Percentiles rank a stretch among this genome's conserved stretches.
These are phyloP conservation scores for Sphaerostilbella broomeana DNA, from an alignment of 2,329 filamentous ascomycete species.

Conservation along the genomic window DNA sequence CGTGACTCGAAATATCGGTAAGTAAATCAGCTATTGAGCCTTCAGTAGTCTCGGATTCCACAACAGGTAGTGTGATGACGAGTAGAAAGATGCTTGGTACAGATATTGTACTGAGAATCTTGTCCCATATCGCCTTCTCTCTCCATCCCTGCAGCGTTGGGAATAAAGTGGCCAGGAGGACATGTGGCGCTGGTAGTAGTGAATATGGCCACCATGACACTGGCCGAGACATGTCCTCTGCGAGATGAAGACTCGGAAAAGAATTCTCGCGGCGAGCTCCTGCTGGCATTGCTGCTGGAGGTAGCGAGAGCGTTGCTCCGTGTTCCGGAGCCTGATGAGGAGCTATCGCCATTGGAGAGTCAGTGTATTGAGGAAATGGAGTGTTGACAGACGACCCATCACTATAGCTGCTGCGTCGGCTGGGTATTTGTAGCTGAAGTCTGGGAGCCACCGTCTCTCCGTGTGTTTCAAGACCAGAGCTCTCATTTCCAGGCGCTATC, in stretches of 20 bases:
- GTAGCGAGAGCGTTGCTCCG: slow-evolving; percentile 48
- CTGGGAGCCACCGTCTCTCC: slow-evolving; percentile 15
- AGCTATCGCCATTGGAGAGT: slow-evolving; percentile 45
- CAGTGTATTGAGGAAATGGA: slow-evolving; percentile 64
- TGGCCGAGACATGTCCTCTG: slow-evolving; percentile 35
- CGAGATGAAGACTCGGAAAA: slow-evolving; percentile 38
- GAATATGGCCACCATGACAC: slow-evolving; percentile 77
- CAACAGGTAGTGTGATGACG: slow-evolving; percentile 84
- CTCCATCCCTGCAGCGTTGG: slow-evolving; percentile 79
- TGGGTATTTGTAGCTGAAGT: slow-evolving; percentile 43
- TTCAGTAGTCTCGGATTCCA: slow-evolving; percentile 62
- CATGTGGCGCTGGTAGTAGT: slow-evolving; percentile 63
- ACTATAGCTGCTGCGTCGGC: slow-evolving; percentile 36
- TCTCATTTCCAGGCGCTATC: slow-evolving; percentile 9
- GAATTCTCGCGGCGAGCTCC: slow-evolving; percentile 36
- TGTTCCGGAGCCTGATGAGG: slow-evolving; percentile 35
- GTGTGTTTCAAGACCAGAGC: neutral
- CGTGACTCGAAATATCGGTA: slow-evolving; percentile 24
- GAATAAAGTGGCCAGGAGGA: slow-evolving; percentile 70
- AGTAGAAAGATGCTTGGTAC: slow-evolving; percentile 87
- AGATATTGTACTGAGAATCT: slow-evolving; percentile 71
- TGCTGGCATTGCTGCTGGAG: slow-evolving; percentile 35
- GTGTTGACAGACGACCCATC: slow-evolving; percentile 44
- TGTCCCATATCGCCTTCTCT: slow-evolving; percentile 79
- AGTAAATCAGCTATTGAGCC: slow-evolving; percentile 22